These are phyloP conservation scores for Neurospora discreta DNA, from an alignment of 495 filamentous ascomycete genomes.

Conservation along the genomic window DNA sequence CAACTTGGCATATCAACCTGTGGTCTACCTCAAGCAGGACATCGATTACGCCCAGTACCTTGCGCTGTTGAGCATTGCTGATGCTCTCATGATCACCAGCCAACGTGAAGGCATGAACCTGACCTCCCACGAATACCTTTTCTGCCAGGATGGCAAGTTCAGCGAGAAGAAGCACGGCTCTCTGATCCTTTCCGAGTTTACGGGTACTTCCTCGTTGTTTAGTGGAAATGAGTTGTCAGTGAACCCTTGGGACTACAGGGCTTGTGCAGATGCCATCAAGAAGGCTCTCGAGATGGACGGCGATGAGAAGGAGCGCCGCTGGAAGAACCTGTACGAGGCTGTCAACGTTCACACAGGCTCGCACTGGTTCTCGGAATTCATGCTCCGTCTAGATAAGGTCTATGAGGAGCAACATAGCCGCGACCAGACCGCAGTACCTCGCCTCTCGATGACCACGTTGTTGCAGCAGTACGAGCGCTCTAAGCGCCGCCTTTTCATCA, in stretches of 20 bases:
- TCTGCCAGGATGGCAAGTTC: conserved; percentile 76
- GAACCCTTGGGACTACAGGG: conserved; percentile 88
- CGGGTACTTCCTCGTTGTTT: conserved; percentile 79
- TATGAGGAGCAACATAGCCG: conserved; percentile 74
- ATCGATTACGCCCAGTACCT: conserved; percentile 84
- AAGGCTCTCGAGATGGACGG: conserved; percentile 64
- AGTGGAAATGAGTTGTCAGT: conserved; percentile 64
- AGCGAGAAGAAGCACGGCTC: conserved; percentile 70
- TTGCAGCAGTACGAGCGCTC: conserved; percentile 51
- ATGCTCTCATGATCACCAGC: conserved; percentile 84
- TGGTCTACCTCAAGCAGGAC: conserved; percentile 93
- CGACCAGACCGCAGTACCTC: conserved; percentile 74
- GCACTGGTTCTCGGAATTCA: conserved; percentile 70
- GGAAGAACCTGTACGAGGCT: conserved; percentile 58
- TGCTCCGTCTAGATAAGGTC: conserved; percentile 52
- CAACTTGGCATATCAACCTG: conserved; percentile 75
- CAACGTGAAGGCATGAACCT: conserved; percentile 94
- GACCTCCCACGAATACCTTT: conserved; percentile 84
- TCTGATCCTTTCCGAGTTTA: conserved; percentile 87
- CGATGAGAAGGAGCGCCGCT: conserved; percentile 61
- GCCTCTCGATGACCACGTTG: conserved; percentile 56
- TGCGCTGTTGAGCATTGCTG: conserved; percentile 75
- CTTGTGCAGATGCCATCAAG: conserved; percentile 74
- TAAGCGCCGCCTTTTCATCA: conserved; percentile 63
- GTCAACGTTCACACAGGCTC: conserved; percentile 72